Base-by-base conservation (phyloP, 345 rosid genomes). In the Moringa oleifera region DNA sequence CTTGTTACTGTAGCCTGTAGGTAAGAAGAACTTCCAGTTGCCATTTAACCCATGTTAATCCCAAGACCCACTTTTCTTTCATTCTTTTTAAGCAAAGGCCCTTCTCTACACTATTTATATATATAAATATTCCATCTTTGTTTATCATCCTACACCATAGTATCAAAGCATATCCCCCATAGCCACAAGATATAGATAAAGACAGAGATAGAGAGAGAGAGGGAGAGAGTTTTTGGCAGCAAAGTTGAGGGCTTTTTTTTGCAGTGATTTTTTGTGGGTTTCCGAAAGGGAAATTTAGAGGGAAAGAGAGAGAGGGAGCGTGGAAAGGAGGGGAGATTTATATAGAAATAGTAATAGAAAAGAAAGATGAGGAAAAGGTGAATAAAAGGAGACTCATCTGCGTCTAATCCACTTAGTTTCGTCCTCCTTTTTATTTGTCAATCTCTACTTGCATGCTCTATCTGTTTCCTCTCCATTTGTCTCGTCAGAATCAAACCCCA, bases 401-500 rank as follows among this genome's bases (percentile, higher is more conserved):
- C 51, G 1, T 23, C 33, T 21, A 25, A 45, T 41, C 63, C 61
- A 58, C 65, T 25, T 41, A 5, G 2, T 47, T 9, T 20, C 53
- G 41, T 57, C 57, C 23, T 24, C 24, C 50, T 20, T 53, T n/a
- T 16, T 16, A 23, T 20, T 16, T 0, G 7, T 57, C 61, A 13
- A 18, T 25, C 15, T 36, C 24, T 66, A 33, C 37, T 33, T 33
- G 6, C 37, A 4, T 33, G 65, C 67, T 23, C 68, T 57, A 52
- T 18, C 45, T 20, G 57, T 41, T 41, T 61, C 57, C 6, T 64
- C 23, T 20, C 18, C 63, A 20, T 56, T 51, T n/a, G 51, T 24
- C 20, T 47, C 65, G 10, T 18, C 13, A 16, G 23, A 20, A 15
- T 20, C 45, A 52, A 63, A 45, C 19, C 33, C 6, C 6, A 46